Conservation (phyloP, 345 rosid genomes). For the Conringia planisiliqua region DNA sequence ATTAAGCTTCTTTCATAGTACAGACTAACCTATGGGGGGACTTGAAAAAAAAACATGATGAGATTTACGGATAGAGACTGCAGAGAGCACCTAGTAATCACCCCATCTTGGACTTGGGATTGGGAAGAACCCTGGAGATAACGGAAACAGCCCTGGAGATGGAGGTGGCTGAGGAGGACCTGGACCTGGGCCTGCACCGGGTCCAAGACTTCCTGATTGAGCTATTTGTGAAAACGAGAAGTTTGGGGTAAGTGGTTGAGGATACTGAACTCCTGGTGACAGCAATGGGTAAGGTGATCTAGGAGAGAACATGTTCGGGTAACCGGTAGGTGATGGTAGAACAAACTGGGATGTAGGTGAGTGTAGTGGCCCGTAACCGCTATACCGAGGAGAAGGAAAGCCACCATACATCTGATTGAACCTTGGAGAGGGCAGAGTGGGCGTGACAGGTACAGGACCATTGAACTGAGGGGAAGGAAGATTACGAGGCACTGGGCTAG, state of each 20-base stretch:
- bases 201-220: constrained; percentile 71
- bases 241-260: constrained; percentile 71
- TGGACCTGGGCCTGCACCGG: constrained; percentile 60
- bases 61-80: not conserved
- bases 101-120: constrained; percentile 34
- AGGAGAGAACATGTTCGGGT: constrained; percentile 61
- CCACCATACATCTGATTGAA: constrained; percentile 43
- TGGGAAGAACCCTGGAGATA: constrained; percentile 34
- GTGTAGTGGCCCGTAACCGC: constrained; percentile 56
- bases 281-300: constrained; percentile 66
- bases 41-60: not conserved
- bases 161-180: constrained; percentile 61
- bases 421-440: constrained; percentile 48
- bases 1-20: constrained; percentile 16
- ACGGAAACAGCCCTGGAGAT: constrained; percentile 73
- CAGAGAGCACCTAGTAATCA: constrained; percentile 17
- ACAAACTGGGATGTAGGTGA: constrained; percentile 86
- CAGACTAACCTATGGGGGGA: constrained; percentile 14
- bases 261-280: constrained; percentile 80
- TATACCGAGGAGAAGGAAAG: constrained; percentile 56
- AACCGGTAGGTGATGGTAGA: constrained; percentile 65
- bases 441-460: constrained; percentile 51
- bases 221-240: constrained; percentile 64
- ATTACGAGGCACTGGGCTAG: constrained; percentile 36
- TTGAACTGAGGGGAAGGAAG: constrained; percentile 51